A percentile compares a stretch with the other conserved stretches of the same genome.
Evolutionary conservation across 2,329 filamentous ascomycete species (phyloP).

Genomic region (Plenodomus biglobosus): DNA sequence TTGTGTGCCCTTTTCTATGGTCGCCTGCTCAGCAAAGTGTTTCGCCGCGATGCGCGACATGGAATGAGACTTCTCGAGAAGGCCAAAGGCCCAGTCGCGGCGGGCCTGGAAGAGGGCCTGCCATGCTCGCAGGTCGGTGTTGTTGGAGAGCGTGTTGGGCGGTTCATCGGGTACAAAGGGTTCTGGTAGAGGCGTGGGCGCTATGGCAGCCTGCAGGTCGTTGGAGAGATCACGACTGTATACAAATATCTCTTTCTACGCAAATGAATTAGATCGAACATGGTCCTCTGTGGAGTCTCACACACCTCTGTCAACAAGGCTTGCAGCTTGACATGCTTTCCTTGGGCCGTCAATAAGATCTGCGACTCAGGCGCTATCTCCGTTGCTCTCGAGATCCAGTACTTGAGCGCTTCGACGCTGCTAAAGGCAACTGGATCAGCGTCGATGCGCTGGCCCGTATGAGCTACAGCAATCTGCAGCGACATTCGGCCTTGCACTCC

Average conservation of each 20-base stretch:
- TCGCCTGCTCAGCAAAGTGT: slow-evolving; percentile 70
- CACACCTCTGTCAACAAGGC: slow-evolving; percentile 77
- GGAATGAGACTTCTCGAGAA: slow-evolving; percentile 68
- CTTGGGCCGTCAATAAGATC: slow-evolving; percentile 81
- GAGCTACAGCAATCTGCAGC: slow-evolving; percentile 87
- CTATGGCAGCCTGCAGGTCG: slow-evolving; percentile 50
- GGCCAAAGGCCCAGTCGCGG: slow-evolving; percentile 72
- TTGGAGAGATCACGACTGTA: slow-evolving; percentile 71
- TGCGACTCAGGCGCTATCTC: slow-evolving; percentile 76
- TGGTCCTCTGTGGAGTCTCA: neutral
- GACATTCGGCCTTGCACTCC: slow-evolving; percentile 64
- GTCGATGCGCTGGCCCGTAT: slow-evolving; percentile 83
- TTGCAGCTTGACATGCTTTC: slow-evolving; percentile 80
- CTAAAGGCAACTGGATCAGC: slow-evolving; percentile 74
- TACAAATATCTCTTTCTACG: slow-evolving; percentile 82
- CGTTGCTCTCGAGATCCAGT: slow-evolving; percentile 75
- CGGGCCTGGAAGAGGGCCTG: slow-evolving; percentile 80
- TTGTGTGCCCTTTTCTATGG: slow-evolving; percentile 77
- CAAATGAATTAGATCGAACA: slow-evolving; percentile 6
- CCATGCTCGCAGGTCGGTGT: slow-evolving; percentile 84
- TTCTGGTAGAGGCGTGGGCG: slow-evolving; percentile 58
- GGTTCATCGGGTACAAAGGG: slow-evolving; percentile 61
- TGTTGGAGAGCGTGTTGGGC: slow-evolving; percentile 80
- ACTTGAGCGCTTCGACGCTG: slow-evolving; percentile 80
- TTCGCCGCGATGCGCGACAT: slow-evolving; percentile 65